Evolutionary conservation across 192 early-diverging fungal species (phyloP).

Genomic region (Entomortierella chlamydospora): DNA sequence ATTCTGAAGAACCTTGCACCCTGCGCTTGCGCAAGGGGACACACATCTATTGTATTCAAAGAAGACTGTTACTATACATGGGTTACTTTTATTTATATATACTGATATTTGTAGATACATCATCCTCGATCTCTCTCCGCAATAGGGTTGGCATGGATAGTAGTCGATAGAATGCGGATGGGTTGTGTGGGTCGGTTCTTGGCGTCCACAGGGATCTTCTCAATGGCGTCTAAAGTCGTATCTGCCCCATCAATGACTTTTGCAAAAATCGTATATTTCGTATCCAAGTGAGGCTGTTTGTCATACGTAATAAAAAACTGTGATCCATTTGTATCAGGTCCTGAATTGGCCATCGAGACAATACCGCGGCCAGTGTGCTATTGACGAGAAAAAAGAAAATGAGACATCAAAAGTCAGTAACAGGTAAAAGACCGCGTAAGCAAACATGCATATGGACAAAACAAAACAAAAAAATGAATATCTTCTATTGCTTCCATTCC

Average conservation of each 20-base stretch:
- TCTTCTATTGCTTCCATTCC: too few relatives aligned
- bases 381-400: neutral
- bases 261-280: conserved; percentile 92
- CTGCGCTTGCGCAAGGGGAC: too few relatives aligned
- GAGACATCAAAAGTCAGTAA: neutral
- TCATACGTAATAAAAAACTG: conserved; percentile 93
- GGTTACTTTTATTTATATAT: too few relatives aligned
- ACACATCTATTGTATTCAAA: too few relatives aligned
- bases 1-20: too few relatives aligned
- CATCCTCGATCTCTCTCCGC: conserved; percentile 72
- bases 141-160: conserved; percentile 95
- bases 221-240: conserved; percentile 84
- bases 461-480: too few relatives aligned
- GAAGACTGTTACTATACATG: too few relatives aligned
- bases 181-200: conserved; percentile 85
- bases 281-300: conserved; percentile 88
- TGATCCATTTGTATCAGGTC: conserved; percentile 89
- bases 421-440: too few relatives aligned
- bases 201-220: conserved; percentile 86
- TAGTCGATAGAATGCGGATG: conserved; percentile 78
- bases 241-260: conserved; percentile 93
- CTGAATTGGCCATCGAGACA: conserved; percentile 94
- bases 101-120: too few relatives aligned
- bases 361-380: conserved; percentile 90
- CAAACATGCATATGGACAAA: neutral